Evolutionary conservation across 2,329 filamentous ascomycete species (phyloP).

Genomic region (Colletotrichum chlorophyti): DNA sequence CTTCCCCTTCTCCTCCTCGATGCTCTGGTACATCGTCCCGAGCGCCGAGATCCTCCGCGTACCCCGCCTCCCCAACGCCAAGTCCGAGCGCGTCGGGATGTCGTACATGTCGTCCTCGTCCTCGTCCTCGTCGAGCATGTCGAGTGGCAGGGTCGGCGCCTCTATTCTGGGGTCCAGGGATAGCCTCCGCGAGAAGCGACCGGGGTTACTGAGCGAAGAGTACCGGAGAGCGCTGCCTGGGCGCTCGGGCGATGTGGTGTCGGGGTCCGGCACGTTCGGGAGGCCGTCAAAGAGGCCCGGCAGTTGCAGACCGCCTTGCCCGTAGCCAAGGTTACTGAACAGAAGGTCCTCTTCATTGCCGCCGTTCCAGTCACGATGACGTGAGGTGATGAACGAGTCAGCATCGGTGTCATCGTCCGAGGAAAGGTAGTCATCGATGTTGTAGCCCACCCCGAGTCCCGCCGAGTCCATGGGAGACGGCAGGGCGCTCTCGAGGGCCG

Average conservation of each 20-base stretch:
- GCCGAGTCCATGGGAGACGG: conserved; percentile 1
- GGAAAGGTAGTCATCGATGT: conserved; percentile 47
- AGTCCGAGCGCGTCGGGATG: conserved; percentile 13
- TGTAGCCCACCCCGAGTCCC: conserved; percentile 33
- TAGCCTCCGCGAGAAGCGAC: not conserved
- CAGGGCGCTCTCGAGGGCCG: conserved; percentile 18
- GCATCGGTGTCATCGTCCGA: conserved; percentile 46
- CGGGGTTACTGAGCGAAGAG: conserved; percentile 3
- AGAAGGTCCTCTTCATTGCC: conserved; percentile 45
- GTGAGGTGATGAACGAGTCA: conserved; percentile 38
- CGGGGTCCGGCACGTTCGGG: conserved; percentile 14
- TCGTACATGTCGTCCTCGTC: not conserved
- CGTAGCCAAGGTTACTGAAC: conserved; percentile 44
- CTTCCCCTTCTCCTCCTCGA: conserved; percentile 30
- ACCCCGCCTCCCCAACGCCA: conserved; percentile 19
- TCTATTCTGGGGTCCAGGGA: conserved; percentile 10
- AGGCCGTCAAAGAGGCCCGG: conserved; percentile 40
- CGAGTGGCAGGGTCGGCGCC: not conserved
- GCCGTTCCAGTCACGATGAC: conserved; percentile 20
- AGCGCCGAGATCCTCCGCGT: conserved; percentile 28
- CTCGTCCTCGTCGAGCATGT: conserved; percentile 14
- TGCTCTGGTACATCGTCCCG: conserved; percentile 23
- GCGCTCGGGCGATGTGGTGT: not conserved
- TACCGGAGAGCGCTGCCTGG: not conserved
- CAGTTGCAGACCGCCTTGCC: conserved; percentile 39